Base-by-base conservation (phyloP, 768 basidiomycete genomes). In the Dioszegia crocea region DNA sequence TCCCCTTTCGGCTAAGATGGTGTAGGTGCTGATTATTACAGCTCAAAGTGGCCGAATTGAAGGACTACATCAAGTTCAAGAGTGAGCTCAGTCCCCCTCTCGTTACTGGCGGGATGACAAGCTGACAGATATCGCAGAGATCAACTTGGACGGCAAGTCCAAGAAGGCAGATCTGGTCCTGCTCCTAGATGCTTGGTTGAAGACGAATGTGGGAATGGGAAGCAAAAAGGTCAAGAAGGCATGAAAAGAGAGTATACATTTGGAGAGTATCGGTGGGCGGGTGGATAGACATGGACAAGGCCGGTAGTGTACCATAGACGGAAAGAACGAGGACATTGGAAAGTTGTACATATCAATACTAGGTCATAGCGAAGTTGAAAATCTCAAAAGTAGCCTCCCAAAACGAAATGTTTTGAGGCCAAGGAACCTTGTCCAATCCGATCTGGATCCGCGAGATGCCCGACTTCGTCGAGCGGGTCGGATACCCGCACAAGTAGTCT, bases 131-230 rank as follows among this genome's bases (percentile, higher is more conserved):
- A 29, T n/a, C 21, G 24, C 41, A 73, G 71, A 66, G 14, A 68
- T 74, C 21, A 50, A 50, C 4, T 53, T 69, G 10, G 57, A 45
- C 3, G 67, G 67, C 11, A 64, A 63, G 29, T 55, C 63, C 8
- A 69, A 68, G 48, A 74, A 74, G 53, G 65, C 62, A 11, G 72
- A 74, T 53, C 57, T 74, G 48, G 58, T 74, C 21, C 64, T 65
- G 16, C 43, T 49, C 21, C 14, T 74, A 19, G 44, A 39, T 30
- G 23, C n/a, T 29, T 56, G 44, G 54, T 21, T 56, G n/a, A 31
- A 31, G 44, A 43, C 27, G 9, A 38, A 56, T 6, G 54, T 19
- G 17, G 44, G 44, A 8, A 17, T 40, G 10, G 54, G 41, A n/a
- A 44, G 30, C 26, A 56, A 56, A 27, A 56, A 56, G 41, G 44